Conservation (phyloP, 192 early-diverging fungal species). For the Umbelopsis sp. region DNA sequence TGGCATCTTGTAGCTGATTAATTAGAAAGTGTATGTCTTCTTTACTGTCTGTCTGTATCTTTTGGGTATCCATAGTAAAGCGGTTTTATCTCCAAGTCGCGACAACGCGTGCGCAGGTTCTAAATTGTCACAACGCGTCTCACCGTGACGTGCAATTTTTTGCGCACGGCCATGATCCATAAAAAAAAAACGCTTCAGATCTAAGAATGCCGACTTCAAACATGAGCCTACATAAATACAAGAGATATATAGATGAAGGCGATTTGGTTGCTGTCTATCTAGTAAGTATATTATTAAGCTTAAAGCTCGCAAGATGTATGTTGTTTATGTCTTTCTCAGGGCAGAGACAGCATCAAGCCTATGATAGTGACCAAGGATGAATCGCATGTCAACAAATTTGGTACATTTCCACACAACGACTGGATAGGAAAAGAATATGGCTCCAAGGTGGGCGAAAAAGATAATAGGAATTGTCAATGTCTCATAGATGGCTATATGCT, state of each 20-base stretch:
- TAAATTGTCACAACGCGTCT: neutral
- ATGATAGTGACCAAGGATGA: conserved; percentile 62
- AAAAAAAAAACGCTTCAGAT: conserved; percentile 7
- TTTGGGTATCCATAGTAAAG: conserved; percentile 18
- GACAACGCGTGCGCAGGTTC: neutral
- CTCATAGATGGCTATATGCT: neutral
- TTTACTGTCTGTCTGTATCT: conserved; percentile 25
- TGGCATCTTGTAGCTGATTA: conserved; percentile 18
- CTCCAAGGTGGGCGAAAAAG: conserved; percentile 55
- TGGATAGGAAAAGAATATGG: conserved; percentile 92
- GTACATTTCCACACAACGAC: conserved; percentile 75
- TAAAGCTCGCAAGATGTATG: neutral
- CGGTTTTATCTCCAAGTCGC: neutral
- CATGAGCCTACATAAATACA: conserved; percentile 40
- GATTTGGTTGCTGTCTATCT: conserved; percentile 79
- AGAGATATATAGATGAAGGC: conserved; percentile 68
- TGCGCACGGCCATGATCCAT: neutral
- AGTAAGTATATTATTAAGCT: conserved; percentile 43
- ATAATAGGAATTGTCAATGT: neutral
- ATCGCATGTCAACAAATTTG: conserved; percentile 78
- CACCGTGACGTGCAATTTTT: conserved; percentile 9
- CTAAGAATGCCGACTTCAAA: neutral
- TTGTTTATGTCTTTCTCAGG: conserved; percentile 42
- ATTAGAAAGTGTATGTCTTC: conserved; percentile 29
- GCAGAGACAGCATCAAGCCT: conserved; percentile 69